A percentile compares a stretch with the other conserved stretches of the same genome.
These are phyloP conservation scores for Dendrobium nobile DNA, from an alignment of 106 monocot species.

Conservation along the genomic window DNA sequence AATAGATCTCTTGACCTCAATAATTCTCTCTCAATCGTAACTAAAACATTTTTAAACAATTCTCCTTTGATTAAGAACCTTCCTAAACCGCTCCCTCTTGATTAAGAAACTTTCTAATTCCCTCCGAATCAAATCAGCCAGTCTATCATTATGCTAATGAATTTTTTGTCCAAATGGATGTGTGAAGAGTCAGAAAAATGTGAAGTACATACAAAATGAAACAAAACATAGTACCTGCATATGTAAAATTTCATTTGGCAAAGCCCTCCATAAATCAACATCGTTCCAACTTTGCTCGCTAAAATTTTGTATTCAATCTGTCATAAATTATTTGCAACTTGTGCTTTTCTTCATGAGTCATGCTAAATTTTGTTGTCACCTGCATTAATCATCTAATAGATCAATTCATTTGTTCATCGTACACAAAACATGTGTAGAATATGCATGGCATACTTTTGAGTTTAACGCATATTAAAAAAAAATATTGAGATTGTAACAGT, in stretches of 20 bases:
- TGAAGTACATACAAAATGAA: not conserved
- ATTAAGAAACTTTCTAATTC: no score
- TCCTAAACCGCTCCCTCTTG: no score
- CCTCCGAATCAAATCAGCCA: no score
- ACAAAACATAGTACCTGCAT: not conserved
- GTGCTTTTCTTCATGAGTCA: slow-evolving; percentile 31
- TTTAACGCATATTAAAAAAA: not conserved
- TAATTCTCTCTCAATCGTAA: no score
- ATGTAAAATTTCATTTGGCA: not conserved
- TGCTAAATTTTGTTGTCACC: slow-evolving; percentile 12
- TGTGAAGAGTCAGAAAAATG: no score
- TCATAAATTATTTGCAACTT: slow-evolving; percentile 17
- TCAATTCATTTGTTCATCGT: not conserved
- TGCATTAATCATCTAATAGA: slow-evolving; percentile 10
- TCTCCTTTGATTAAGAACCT: no score
- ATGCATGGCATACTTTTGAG: not conserved
- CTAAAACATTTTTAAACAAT: no score
- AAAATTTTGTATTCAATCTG: slow-evolving; percentile 11
- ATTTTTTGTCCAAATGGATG: no score
- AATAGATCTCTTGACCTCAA: no score
- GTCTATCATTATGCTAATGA: no score
- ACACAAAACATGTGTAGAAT: not conserved
- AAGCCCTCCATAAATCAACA: not conserved
- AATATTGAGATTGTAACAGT: not conserved
- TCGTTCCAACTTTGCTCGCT: not conserved